A percentile compares a stretch with the other conserved stretches of the same genome.
These are phyloP conservation scores for Candolleomyces eurysporus DNA, from an alignment of 768 basidiomycete species.

Conservation along the genomic window DNA sequence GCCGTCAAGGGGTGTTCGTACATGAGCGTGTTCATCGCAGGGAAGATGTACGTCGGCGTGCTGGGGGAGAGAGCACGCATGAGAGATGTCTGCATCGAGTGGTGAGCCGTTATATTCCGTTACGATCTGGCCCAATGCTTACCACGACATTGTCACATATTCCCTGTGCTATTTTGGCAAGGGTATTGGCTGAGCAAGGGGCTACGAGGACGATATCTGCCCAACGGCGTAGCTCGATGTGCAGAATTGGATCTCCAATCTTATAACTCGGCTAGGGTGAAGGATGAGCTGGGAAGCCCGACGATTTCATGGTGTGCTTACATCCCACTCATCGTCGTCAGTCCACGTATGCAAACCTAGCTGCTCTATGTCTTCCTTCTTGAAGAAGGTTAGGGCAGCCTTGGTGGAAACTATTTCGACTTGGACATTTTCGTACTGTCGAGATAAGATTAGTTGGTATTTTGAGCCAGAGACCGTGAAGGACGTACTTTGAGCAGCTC, in stretches of 20 bases:
- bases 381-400: constrained; percentile 75
- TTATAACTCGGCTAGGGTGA: constrained; percentile 58
- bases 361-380: constrained; percentile 45
- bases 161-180: constrained; percentile 89
- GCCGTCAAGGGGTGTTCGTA: constrained; percentile 91
- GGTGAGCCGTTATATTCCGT: background rate
- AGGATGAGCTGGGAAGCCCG: background rate
- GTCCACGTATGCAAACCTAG: constrained; percentile 74
- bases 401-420: constrained; percentile 86
- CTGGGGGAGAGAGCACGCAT: constrained; percentile 80
- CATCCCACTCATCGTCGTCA: constrained; percentile 92
- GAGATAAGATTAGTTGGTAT: no score
- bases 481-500: constrained; percentile 59
- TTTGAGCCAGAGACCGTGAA: background rate
- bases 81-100: constrained; percentile 58
- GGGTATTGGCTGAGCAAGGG: constrained; percentile 95
- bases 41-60: constrained; percentile 88
- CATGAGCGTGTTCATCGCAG: constrained; percentile 99
- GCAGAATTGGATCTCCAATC: constrained; percentile 89
- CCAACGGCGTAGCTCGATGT: constrained; percentile 94
- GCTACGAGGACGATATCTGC: constrained; percentile 94
- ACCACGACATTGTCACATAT: constrained; percentile 90
- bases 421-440: constrained; percentile 69
- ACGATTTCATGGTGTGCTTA: constrained; percentile 35
- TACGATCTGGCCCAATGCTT: constrained; percentile 15